Percentiles rank a stretch among this genome's conserved stretches.
Conservation (phyloP, 768 basidiomycete species). For the Suillus alpinus region DNA sequence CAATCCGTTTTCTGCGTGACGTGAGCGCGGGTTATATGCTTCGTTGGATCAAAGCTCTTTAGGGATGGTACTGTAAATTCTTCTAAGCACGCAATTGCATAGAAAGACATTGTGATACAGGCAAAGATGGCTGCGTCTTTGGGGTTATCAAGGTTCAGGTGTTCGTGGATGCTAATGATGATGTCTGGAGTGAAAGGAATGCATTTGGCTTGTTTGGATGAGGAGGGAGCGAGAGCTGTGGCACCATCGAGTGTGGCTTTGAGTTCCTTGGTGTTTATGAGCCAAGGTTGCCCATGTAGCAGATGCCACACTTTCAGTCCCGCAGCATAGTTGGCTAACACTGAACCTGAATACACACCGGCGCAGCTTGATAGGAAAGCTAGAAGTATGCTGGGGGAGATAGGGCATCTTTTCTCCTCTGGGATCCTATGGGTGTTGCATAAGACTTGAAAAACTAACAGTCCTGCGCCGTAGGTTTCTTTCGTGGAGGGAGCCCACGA, state of each 20-base stretch:
- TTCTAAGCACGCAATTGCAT: conserved; percentile 28
- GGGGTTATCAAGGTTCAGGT: conserved; percentile 25
- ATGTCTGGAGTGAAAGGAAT: conserved; percentile 27
- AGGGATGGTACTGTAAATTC: conserved; percentile 38
- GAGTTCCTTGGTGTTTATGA: conserved; percentile 9
- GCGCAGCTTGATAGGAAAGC: conserved; percentile 15
- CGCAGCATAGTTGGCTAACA: conserved; percentile 9
- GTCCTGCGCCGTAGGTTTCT: conserved; percentile 37
- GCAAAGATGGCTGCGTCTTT: conserved; percentile 37
- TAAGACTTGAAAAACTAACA: conserved; percentile 38
- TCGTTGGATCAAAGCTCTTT: conserved; percentile 24
- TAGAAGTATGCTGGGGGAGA: conserved; percentile 7
- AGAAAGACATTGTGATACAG: conserved; percentile 38
- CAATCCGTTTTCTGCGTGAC: conserved; percentile 23
- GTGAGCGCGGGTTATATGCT: conserved; percentile 27
- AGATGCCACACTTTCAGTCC: conserved; percentile 25
- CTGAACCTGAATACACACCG: conserved; percentile 10
- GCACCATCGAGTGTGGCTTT: conserved; percentile 13
- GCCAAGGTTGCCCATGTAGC: conserved; percentile 17
- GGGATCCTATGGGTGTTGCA: conserved; percentile 34
- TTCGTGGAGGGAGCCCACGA: conserved; percentile 31
- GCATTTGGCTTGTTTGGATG: conserved; percentile 28
- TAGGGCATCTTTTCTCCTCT: conserved; percentile 34
- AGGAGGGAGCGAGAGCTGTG: neutral
- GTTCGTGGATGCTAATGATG: neutral